Conservation (phyloP, 768 basidiomycete species). For the Tulasnella sp. region DNA sequence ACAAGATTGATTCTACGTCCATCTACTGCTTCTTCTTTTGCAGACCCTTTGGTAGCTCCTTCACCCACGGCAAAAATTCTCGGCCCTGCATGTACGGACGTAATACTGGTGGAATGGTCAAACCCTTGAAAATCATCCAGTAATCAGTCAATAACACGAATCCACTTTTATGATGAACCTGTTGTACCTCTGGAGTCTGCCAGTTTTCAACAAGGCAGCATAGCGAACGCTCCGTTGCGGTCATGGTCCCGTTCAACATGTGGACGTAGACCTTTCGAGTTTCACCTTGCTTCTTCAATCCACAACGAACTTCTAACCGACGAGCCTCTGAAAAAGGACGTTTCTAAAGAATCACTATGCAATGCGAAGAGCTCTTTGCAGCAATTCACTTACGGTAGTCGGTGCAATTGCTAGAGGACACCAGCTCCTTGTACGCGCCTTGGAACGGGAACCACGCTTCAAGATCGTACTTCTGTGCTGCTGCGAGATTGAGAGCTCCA, state of each 20-base stretch:
- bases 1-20: not conserved
- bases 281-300: conserved; percentile 83
- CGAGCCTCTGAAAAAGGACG: conserved; percentile 59
- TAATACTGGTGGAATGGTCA: conserved; percentile 80
- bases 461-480: conserved; percentile 92
- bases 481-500: conserved; percentile 92
- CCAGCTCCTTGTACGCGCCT: conserved; percentile 89
- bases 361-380: not conserved
- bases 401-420: conserved; percentile 96
- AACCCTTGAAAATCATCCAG: conserved; percentile 43
- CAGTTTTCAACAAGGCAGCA: conserved; percentile 99
- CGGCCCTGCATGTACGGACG: conserved; percentile 95
- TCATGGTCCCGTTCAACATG: conserved; percentile 97
- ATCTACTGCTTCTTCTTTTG: conserved; percentile 54
- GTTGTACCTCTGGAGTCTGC: conserved; percentile 75
- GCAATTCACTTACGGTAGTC: conserved; percentile 75
- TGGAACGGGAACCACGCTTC: conserved; percentile 99
- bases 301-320: conserved; percentile 85
- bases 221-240: conserved; percentile 90
- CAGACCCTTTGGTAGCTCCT: conserved; percentile 64
- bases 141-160: not conserved
- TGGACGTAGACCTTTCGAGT: conserved; percentile 90
- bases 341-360: not conserved
- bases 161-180: conserved; percentile 22
- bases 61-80: conserved; percentile 67